Evolutionary conservation across 257 asterid genomes (phyloP).

Genomic region (Verbena officinalis): DNA sequence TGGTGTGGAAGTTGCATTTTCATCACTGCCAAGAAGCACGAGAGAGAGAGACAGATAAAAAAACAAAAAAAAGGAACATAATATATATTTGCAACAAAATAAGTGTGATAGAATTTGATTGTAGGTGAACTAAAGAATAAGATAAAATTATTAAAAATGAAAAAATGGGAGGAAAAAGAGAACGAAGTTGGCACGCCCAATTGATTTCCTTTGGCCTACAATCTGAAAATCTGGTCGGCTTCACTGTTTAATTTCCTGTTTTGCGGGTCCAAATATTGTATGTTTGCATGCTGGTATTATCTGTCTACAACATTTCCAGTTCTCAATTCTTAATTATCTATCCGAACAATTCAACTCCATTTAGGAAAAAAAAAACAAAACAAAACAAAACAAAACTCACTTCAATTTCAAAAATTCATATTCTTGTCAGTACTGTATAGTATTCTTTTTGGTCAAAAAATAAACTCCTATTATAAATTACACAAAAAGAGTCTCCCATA

Average conservation of each 20-base stretch:
- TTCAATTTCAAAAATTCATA: no score
- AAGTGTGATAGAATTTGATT: constrained; percentile 28
- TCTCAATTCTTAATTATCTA: neutral
- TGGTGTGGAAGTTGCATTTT: constrained; percentile 46
- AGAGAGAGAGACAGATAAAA: constrained; percentile 17
- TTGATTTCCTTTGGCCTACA: constrained; percentile 22
- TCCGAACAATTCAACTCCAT: no score
- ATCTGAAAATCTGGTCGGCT: constrained; percentile 35
- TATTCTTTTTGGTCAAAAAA: no score
- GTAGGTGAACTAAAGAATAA: neutral
- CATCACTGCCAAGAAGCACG: constrained; percentile 44
- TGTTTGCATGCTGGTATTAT: constrained; percentile 31
- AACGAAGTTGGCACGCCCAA: constrained; percentile 18
- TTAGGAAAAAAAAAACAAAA: no score
- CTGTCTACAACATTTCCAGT: neutral
- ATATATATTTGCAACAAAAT: neutral
- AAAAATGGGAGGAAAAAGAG: neutral
- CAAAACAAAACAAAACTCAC: no score
- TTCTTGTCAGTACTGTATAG: no score
- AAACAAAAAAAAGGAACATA: neutral
- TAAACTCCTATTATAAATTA: no score
- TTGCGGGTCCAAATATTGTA: constrained; percentile 27
- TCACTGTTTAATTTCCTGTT: constrained; percentile 7
- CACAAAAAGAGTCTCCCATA: no score
- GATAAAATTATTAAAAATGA: neutral